phyloP scores from a whole-genome alignment of 257 asterid species.

The Solanum ossicruentum region DNA sequence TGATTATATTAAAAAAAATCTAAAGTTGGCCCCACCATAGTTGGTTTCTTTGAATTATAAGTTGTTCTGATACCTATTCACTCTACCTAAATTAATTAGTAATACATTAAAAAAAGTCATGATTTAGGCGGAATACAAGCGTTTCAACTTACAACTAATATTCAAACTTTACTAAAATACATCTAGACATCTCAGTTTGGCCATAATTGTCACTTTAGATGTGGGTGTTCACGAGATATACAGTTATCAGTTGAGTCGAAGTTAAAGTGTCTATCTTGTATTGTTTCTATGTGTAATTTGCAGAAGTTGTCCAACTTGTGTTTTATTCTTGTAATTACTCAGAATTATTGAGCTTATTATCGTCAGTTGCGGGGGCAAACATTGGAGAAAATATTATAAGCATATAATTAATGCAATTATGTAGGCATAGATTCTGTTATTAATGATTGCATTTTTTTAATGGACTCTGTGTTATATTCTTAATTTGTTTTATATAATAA shows the following conservation, averaged over 20 bases:
- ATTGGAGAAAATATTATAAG: background rate
- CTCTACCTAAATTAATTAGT: background rate
- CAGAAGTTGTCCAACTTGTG: background rate
- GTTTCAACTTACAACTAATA: no score
- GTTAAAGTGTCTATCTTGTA: background rate
- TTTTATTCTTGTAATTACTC: background rate
- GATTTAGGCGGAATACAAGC: background rate
- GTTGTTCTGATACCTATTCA: constrained; percentile 15
- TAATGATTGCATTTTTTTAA: background rate
- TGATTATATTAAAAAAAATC: background rate
- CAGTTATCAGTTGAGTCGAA: background rate
- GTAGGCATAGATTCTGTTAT: background rate
- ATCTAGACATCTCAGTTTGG: background rate
- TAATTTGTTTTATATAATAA: background rate
- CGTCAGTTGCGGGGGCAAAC: background rate
- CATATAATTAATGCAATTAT: background rate
- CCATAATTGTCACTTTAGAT: background rate
- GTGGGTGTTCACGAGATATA: background rate
- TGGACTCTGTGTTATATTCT: background rate
- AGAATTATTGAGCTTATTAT: background rate
- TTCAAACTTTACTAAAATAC: background rate
- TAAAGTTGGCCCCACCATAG: constrained; percentile 26
- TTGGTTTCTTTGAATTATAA: constrained; percentile 4
- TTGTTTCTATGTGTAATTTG: background rate
- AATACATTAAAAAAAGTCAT: background rate